phyloP scores from a whole-genome alignment of 1,139 yeast species.

The Yamadazyma atmosphaerica region DNA sequence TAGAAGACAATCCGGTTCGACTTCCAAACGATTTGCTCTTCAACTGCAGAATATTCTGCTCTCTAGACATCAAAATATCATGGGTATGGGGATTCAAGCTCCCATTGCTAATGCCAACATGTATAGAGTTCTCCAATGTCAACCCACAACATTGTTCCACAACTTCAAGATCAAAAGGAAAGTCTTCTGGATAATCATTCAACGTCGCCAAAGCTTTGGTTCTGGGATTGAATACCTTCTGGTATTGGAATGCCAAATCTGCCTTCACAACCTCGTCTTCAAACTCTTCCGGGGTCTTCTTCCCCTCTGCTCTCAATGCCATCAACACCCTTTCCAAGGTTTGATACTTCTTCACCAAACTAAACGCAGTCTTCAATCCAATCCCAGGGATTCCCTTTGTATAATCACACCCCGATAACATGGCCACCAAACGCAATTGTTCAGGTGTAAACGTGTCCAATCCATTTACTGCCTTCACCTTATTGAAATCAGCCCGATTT shows the following conservation, averaged over 20 bases:
- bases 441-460: constrained; percentile 48
- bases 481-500: constrained; percentile 49
- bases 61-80: constrained; percentile 46
- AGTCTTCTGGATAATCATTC: constrained; percentile 51
- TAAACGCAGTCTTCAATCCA: constrained; percentile 79
- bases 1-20: background rate
- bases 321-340: constrained; percentile 56
- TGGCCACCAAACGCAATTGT: constrained; percentile 76
- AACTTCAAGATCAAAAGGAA: constrained; percentile 30
- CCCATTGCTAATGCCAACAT: constrained; percentile 62
- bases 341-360: constrained; percentile 51
- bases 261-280: constrained; percentile 65
- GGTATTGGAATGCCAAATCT: constrained; percentile 77
- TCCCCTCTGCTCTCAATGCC: constrained; percentile 64
- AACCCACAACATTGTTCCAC: constrained; percentile 67
- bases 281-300: constrained; percentile 59
- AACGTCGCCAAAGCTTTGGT: constrained; percentile 51
- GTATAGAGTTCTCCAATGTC: constrained; percentile 46
- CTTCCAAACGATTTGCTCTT: constrained; percentile 26
- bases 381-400: constrained; percentile 82
- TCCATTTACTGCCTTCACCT: constrained; percentile 46
- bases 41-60: constrained; percentile 29
- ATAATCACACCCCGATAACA: constrained; percentile 94
- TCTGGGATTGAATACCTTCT: constrained; percentile 78
- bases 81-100: constrained; percentile 66